Evolutionary conservation across 176 grass and related monocot species (phyloP), one percentile per base, ranked within the genome.

Genomic region (Otatea glauca): DNA sequence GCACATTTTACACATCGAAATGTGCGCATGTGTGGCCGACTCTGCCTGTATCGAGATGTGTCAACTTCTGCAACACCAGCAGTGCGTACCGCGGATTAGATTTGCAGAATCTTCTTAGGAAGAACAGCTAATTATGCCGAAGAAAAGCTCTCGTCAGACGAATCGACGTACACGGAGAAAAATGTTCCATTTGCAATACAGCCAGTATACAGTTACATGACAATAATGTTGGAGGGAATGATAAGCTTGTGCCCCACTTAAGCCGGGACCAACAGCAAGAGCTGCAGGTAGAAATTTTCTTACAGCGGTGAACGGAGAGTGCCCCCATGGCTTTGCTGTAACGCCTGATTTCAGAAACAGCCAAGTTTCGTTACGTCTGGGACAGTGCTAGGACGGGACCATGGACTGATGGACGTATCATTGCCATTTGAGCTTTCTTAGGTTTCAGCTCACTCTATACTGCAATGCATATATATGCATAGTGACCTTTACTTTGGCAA

Each of bases 331-430:
- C 21, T 3, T 9, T 15, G 61, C 10, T 6, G 21, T 21, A 70
- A n/a, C 68, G 68, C 24, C 11, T 45, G 21, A 41, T 18, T 37
- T 18, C 32, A 17, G 32, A 21, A 7, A 10, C 68, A 24, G 24
- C 70, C 23, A 72, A 27, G 44, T 61, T 61, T 60, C 65, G 41
- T 79, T 38, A 75, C 70, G 58, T 25, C 4, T 4, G 61, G 51
- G 53, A 70, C 67, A 86, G 43, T 79, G 67, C 84, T 78, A 60
- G 20, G 9, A 42, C 55, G 32, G 84, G 76, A 80, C 84, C 65
- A 75, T 39, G 32, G 29, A 29, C 29, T 29, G 29, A 29, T 29
- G 29, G 70, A 11, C 70, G 21, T 65, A 20, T 34, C 29, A 4
- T 47, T 10, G 23, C 23, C 25, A 8, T 60, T 29, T 29, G 12